Evolutionary conservation across 108 stramenopile species (phyloP), one percentile per base, ranked within the genome.

Genomic region (Chaetoceros muelleri): DNA sequence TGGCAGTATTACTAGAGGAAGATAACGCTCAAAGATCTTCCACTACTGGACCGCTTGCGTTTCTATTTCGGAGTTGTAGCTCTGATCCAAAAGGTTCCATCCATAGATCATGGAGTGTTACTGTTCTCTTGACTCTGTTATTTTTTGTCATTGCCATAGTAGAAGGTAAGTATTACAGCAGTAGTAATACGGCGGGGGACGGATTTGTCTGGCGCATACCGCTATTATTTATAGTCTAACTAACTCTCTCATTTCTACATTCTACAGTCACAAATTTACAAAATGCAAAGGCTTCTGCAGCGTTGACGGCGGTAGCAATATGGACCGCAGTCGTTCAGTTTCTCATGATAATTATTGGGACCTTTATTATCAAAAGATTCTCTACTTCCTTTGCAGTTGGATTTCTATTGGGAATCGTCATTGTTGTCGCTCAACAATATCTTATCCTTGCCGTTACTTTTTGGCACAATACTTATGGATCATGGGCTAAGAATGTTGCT

Each of bases 331-430:
- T 77, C 3, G 60, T 85, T 34, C 85, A 91, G 55, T 62, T 91
- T 30, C 47, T 66, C 26, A 46, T 91, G 31, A 76, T 77, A 18
- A 67, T 91, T 22, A 51, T 87, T 24, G 89, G 89, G 1, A 91
- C 89, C 2, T 91, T 87, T 60, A 81, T 91, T 18, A 57, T 91
- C 3, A 91, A 91, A 47, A 71, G 89, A 61, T 87, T 85, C 45
- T 79, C 89, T 8, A 91, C 89, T 27, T 72, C 79, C 31, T 91
- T 91, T 55, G 72, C 80, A 0, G 69, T 91, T 27, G 89, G 89
- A 10, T 87, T 83, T 30, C 76, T 91, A 22, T 53, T 91, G 55
- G 89, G 89, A 8, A 58, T 79, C 1, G 30, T 84, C 19, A 63
- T 85, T 21, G 78, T 87, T 0, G 26, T 84, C 20, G 79, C 83